phyloP scores from a whole-genome alignment of 257 asterid species.

The Solanum chilense region DNA sequence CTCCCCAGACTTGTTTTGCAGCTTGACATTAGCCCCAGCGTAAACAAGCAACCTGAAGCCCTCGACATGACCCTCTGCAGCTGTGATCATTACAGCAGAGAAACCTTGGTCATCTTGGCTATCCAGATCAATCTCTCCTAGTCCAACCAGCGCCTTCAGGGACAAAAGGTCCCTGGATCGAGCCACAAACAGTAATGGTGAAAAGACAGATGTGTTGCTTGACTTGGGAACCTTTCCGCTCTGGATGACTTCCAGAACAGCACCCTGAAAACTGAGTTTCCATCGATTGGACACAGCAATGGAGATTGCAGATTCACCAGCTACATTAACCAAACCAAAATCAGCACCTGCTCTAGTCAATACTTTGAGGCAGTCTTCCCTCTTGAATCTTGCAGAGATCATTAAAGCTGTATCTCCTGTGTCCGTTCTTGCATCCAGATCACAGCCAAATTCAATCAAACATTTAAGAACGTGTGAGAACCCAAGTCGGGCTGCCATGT shows the following conservation, averaged over 20 bases:
- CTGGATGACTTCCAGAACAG: conserved; percentile 34
- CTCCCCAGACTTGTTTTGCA: conserved; percentile 47
- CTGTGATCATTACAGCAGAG: conserved; percentile 75
- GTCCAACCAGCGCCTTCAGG: conserved; percentile 37
- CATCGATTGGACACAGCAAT: conserved; percentile 34
- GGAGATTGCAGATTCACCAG: conserved; percentile 41
- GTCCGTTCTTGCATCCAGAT: conserved; percentile 42
- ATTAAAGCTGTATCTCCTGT: conserved; percentile 58
- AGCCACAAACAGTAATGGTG: conserved; percentile 56
- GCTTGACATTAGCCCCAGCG: conserved; percentile 71
- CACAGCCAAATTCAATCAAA: conserved; percentile 48
- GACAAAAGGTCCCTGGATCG: conserved; percentile 49
- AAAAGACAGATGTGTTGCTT: conserved; percentile 34
- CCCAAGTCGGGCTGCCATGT: conserved; percentile 68
- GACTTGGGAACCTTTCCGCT: conserved; percentile 39
- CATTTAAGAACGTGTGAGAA: conserved; percentile 29
- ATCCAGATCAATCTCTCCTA: conserved; percentile 30
- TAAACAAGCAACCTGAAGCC: conserved; percentile 63
- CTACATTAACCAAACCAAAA: conserved; percentile 41
- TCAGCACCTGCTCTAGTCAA: conserved; percentile 65
- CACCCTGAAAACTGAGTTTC: conserved; percentile 44
- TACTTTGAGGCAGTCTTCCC: conserved; percentile 43
- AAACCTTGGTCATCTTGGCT: conserved; percentile 58
- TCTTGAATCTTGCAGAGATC: conserved; percentile 40
- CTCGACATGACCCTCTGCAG: conserved; percentile 62